Conservation (phyloP, 108 stramenopile species). For the Nitzschia palea region DNA sequence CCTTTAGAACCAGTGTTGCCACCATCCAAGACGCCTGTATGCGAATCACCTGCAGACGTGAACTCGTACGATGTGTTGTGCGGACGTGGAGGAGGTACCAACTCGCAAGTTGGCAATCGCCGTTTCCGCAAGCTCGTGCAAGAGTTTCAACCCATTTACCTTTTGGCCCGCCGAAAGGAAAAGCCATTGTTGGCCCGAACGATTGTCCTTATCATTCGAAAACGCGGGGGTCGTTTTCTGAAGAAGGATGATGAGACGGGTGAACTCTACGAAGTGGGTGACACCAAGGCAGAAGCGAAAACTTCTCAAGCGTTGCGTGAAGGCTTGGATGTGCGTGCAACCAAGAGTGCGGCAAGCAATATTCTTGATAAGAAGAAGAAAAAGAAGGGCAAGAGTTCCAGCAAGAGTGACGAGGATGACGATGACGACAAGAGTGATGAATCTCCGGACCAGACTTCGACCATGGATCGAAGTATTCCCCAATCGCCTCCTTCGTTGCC, state of each 20-base stretch:
- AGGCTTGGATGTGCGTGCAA: conserved; percentile 85
- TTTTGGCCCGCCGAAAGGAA: conserved; percentile 79
- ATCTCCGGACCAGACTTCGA: neutral
- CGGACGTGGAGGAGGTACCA: conserved; percentile 86
- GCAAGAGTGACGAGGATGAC: conserved; percentile 26
- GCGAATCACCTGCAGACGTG: conserved; percentile 55
- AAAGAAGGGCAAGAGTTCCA: conserved; percentile 13
- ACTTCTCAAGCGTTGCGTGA: conserved; percentile 85
- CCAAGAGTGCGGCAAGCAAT: conserved; percentile 55
- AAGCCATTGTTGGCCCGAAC: conserved; percentile 84
- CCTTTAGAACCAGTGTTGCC: conserved; percentile 62
- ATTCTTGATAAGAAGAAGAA: conserved; percentile 57
- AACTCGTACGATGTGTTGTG: conserved; percentile 79
- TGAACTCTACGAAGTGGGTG: conserved; percentile 79
- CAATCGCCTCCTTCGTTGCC: conserved; percentile 43
- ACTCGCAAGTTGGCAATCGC: conserved; percentile 86
- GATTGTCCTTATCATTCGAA: conserved; percentile 79
- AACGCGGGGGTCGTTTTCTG: conserved; percentile 80
- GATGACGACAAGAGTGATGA: neutral
- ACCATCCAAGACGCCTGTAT: conserved; percentile 49
- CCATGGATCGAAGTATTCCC: neutral
- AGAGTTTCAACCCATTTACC: conserved; percentile 86
- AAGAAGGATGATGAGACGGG: conserved; percentile 79
- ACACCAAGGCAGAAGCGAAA: conserved; percentile 88
- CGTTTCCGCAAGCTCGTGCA: conserved; percentile 81